Percentiles rank a stretch among this genome's conserved stretches.
Conservation (phyloP, 768 basidiomycete species). For the Ramaria rubella region DNA sequence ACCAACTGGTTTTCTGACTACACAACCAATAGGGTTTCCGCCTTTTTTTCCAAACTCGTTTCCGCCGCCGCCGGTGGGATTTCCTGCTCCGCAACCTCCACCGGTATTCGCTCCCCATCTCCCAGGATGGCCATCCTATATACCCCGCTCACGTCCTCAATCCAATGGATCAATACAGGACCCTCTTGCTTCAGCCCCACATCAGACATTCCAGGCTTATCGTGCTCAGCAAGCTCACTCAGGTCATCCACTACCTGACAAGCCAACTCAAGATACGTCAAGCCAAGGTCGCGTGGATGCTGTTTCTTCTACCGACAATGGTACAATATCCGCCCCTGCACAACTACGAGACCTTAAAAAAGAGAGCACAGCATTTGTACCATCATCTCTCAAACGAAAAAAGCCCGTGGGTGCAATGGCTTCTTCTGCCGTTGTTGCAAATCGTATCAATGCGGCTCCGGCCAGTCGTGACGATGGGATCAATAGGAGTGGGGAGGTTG, state of each 20-base stretch:
- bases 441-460: slow-evolving; percentile 61
- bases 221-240: slow-evolving; percentile 35
- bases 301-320: slow-evolving; percentile 39
- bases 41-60: slow-evolving; percentile 26
- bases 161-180: slow-evolving; percentile 58
- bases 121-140: slow-evolving; percentile 22
- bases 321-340: slow-evolving; percentile 78
- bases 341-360: slow-evolving; percentile 90
- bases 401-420: slow-evolving; percentile 23
- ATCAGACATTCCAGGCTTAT: slow-evolving; percentile 74
- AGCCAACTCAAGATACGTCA: slow-evolving; percentile 11
- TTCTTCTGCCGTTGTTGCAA: slow-evolving; percentile 25
- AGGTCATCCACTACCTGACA: slow-evolving; percentile 16
- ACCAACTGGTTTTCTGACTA: slow-evolving; percentile 24
- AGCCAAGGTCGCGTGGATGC: slow-evolving; percentile 6
- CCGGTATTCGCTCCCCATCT: slow-evolving; percentile 24
- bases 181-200: slow-evolving; percentile 66
- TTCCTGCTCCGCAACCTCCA: slow-evolving; percentile 16
- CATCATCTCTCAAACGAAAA: slow-evolving; percentile 73
- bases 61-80: slow-evolving; percentile 22
- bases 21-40: slow-evolving; percentile 20
- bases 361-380: slow-evolving; percentile 90
- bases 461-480: slow-evolving; percentile 32
- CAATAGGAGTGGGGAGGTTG: slow-evolving; percentile 23
- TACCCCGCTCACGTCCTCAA: slow-evolving; percentile 51